Base-by-base conservation (phyloP, 2,329 filamentous ascomycete genomes). In the Fusarium ramigenum region DNA sequence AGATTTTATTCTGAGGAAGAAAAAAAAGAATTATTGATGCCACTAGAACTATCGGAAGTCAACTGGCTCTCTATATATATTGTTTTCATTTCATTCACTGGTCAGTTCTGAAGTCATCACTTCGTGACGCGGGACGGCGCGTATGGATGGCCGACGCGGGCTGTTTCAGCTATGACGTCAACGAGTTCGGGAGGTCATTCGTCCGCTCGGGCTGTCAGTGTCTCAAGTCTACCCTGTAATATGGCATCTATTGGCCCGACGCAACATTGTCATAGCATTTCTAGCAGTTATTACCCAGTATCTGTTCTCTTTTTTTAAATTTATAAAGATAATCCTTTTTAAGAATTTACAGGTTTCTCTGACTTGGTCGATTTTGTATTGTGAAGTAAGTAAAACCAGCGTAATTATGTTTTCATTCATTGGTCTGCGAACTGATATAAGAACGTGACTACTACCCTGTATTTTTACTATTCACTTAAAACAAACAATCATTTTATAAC, bases 191-290 rank as follows among this genome's bases (percentile, higher is more conserved):
- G 15, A 18, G 5, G 36, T 47, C n/a, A 9, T 54, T 53, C 12
- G 15, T 42, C 63, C 64, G 63, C 9, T 40, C 7, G 12, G 7
- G 7, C 4, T 10, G 9, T 18, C 40, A 23, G 40, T 23, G 9
- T 4, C 15, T 43, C n/a, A 23, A 11, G n/a, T 25, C 16, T 9
- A 3, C 2, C 47, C 21, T 11, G 0, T 28, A 5, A 18, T 5
- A 3, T 4, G 16, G 0, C 16, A 34, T 14, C 15, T 2, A 9
- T 34, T 50, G 5, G 3, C 4, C 47, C 47, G 28, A 19, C 2
- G 0, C 3, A 9, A 16, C 3, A 16, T 9, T 16, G 9, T 1
- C 7, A 3, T 16, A 7, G 3, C 34, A 8, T 14, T 4, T 7
- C 12, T 34, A 15, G 32, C 12, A 34, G 1, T 34, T 7, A 15